These are phyloP conservation scores for Hypocreales sp. DNA, from an alignment of 2,329 filamentous ascomycete genomes.

Conservation along the genomic window DNA sequence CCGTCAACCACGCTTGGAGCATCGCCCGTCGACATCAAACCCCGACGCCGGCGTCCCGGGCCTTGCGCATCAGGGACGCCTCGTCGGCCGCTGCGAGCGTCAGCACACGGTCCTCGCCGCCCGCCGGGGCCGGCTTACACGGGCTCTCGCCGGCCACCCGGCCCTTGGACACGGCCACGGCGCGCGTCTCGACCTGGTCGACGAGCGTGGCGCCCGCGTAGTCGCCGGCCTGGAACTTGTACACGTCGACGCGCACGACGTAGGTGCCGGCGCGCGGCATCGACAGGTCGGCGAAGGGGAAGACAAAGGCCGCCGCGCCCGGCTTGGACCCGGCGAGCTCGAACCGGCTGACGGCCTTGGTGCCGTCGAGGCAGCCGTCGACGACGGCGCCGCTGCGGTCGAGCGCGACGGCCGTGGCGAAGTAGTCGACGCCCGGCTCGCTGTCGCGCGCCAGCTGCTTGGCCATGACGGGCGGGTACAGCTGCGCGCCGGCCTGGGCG, in stretches of 20 bases:
- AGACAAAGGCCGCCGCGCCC: conserved; percentile 7
- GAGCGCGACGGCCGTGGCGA: conserved; percentile 12
- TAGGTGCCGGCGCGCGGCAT: conserved; percentile 10
- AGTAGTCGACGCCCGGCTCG: conserved; percentile 7
- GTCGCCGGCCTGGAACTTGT: conserved; percentile 7
- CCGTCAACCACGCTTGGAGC: too few relatives aligned
- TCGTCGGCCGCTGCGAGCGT: conserved; percentile 4
- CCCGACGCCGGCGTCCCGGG: conserved; percentile 3
- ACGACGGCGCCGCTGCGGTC: conserved; percentile 6
- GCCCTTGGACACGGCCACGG: conserved; percentile 5
- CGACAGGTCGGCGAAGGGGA: conserved; percentile 11
- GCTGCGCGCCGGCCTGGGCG: conserved; percentile 3
- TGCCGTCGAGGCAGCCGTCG: conserved; percentile 7
- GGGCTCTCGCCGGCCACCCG: conserved; percentile 3
- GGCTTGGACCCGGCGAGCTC: conserved; percentile 3
- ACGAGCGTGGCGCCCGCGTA: conserved; percentile 4
- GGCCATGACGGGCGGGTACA: conserved; percentile 11
- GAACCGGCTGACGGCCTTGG: conserved; percentile 6
- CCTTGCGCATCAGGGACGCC: conserved; percentile 2
- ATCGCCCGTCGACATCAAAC: neutral
- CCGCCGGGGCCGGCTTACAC: conserved; percentile 3
- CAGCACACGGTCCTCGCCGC: conserved; percentile 1
- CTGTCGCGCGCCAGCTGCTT: conserved; percentile 3
- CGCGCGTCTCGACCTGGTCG: conserved; percentile 6
- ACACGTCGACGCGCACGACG: conserved; percentile 13